Evolutionary conservation across 441 rosid species (phyloP), one percentile per base, ranked within the genome.

Genomic region (Populus trichocarpa): DNA sequence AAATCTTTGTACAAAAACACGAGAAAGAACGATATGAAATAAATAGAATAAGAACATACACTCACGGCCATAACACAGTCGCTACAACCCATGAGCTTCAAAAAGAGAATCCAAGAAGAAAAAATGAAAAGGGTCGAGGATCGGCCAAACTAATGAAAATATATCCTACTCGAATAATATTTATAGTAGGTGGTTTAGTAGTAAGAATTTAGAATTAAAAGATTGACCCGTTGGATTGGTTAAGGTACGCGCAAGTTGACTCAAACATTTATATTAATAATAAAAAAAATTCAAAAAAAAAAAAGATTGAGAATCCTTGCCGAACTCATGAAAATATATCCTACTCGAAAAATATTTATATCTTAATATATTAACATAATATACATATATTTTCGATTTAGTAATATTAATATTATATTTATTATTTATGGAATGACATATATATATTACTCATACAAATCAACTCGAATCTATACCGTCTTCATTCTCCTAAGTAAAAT

Each of bases 21-120:
- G 3, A 6, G 53, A 35, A 63, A 35, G 50, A 32, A 72, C 14
- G 26, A 22, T 2, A 11, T 5, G 57, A 64, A 18, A 36, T 23
- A 28, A 42, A 33, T 71, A 70, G 22, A 73, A 65, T 25, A 73
- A 73, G 30, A 32, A 77, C 33, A 69, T 8, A 3, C 22, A 30
- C 35, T 14, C 69, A 33, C 28, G 66, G n/a, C 70, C 32, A 74
- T 14, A 69, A 26, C 23, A 16, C 38, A 14, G 6, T 67, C 12
- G n/a, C 40, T 22, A 57, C 71, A 26, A 14, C 71, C 73, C 65
- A 67, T 20, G 46, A 67, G 73, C 63, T 26, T 7, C 25, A 23
- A 81, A 75, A 79, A 66, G 80, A 73, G 80, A 78, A 82, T 86
- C 86, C 81, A 69, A 72, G 74, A 81, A 69, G 76, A 68, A 76